Percentiles rank a stretch among this genome's conserved stretches.
Conservation (phyloP, 2,329 filamentous ascomycete species). For the Cyphellophora attinorum region DNA sequence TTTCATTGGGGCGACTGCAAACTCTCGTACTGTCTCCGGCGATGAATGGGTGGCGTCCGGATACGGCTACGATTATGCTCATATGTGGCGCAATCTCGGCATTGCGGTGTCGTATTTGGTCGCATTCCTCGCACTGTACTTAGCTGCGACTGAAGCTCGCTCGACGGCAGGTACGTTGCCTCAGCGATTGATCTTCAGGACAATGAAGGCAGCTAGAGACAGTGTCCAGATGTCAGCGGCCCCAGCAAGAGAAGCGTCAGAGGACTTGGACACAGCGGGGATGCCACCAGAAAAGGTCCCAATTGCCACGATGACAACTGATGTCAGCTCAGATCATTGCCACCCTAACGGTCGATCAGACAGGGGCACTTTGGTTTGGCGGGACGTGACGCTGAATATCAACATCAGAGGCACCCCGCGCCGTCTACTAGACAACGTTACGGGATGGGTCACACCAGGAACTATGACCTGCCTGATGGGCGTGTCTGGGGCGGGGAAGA, state of each 20-base stretch:
- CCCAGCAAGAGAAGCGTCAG: too few relatives aligned
- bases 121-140: constrained; percentile 53
- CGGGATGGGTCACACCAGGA: constrained; percentile 68
- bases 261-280: too few relatives aligned
- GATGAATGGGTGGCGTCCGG: constrained; percentile 45
- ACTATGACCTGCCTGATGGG: constrained; percentile 74
- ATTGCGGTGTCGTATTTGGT: too few relatives aligned
- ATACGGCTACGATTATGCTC: constrained; percentile 45
- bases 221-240: too few relatives aligned
- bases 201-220: too few relatives aligned
- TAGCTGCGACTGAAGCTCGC: constrained; percentile 55
- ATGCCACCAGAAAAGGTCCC: constrained; percentile 4
- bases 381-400: constrained; percentile 46
- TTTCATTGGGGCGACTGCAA: constrained; percentile 45
- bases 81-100: constrained; percentile 63
- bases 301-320: constrained; percentile 24
- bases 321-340: too few relatives aligned
- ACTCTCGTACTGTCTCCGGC: constrained; percentile 43
- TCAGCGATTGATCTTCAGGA: too few relatives aligned
- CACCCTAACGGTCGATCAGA: too few relatives aligned
- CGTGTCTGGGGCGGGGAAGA: constrained; percentile 35
- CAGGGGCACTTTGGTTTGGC: constrained; percentile 39
- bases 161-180: too few relatives aligned
- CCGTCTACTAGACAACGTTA: constrained; percentile 48
- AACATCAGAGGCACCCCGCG: constrained; percentile 39